These are phyloP conservation scores for Paragyromitra xinjiangensis DNA, from an alignment of 495 filamentous ascomycete species.

Conservation along the genomic window DNA sequence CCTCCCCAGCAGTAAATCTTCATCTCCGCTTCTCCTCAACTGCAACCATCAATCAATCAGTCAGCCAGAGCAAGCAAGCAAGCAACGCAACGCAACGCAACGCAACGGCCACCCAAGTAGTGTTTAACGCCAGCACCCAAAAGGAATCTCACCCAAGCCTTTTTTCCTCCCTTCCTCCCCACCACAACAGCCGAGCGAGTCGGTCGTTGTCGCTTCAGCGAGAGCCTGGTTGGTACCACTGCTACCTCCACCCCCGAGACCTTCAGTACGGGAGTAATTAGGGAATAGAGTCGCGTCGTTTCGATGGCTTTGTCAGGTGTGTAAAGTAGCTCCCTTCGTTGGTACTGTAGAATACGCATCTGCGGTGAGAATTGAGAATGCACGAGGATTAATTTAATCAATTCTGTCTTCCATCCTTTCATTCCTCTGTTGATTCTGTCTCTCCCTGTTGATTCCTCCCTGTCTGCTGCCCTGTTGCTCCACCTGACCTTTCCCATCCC, in stretches of 20 bases:
- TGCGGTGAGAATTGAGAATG: not conserved
- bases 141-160: no score
- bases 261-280: no score
- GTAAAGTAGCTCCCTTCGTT: not conserved
- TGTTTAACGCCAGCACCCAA: no score
- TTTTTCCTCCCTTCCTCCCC: no score
- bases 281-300: not conserved
- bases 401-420: not conserved
- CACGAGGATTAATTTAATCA: not conserved
- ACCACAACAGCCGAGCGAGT: no score
- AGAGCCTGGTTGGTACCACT: no score
- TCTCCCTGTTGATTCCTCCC: not conserved
- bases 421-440: not conserved
- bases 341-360: not conserved
- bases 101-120: no score
- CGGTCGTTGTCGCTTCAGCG: no score
- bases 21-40: not conserved
- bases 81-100: not conserved
- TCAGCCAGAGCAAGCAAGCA: no score
- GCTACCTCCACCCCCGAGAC: no score
- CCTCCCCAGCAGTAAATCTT: not conserved
- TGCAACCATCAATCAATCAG: not conserved
- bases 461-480: not conserved
- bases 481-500: not conserved
- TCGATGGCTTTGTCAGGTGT: not conserved